Percentiles rank a stretch among this genome's conserved stretches.
phyloP scores from a whole-genome alignment of 2,329 filamentous ascomycete species.

The Colletotrichum trifolii region DNA sequence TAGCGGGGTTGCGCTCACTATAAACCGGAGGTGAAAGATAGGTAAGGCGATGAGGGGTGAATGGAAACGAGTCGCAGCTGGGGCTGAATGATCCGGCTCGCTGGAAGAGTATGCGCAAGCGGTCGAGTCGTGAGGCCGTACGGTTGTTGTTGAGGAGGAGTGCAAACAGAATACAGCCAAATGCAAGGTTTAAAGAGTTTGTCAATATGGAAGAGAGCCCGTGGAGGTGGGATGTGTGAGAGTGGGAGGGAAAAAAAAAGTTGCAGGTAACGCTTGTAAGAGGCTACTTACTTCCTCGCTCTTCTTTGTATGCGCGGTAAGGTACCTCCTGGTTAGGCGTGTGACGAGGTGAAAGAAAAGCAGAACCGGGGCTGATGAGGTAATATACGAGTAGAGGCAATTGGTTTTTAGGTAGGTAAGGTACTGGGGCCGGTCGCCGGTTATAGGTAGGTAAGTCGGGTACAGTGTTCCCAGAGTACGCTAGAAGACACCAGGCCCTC shows the following conservation, averaged over 20 bases:
- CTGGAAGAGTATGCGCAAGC: slow-evolving; percentile 31
- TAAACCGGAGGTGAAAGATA: slow-evolving; percentile 6
- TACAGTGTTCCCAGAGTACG: neutral
- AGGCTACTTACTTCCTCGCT: too few relatives aligned
- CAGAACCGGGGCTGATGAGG: slow-evolving; percentile 19
- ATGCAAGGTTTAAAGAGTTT: slow-evolving; percentile 35
- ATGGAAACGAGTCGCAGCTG: slow-evolving; percentile 4
- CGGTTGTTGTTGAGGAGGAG: slow-evolving; percentile 28
- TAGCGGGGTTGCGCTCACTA: slow-evolving; percentile 35
- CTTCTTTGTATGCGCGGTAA: neutral
- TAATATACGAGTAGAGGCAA: neutral
- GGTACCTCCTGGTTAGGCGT: too few relatives aligned
- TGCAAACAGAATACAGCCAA: slow-evolving; percentile 23
- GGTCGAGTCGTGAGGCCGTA: slow-evolving; percentile 26
- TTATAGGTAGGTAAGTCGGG: neutral
- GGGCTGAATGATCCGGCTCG: slow-evolving; percentile 28
- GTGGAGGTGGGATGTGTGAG: slow-evolving; percentile 32
- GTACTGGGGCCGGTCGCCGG: neutral
- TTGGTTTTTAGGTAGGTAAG: neutral
- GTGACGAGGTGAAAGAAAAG: too few relatives aligned
- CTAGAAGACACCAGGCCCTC: too few relatives aligned
- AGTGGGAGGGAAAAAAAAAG: slow-evolving; percentile 33
- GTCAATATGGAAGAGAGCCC: slow-evolving; percentile 34
- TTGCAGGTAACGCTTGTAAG: slow-evolving; percentile 15
- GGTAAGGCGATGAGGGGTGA: slow-evolving; percentile 7